phyloP scores from a whole-genome alignment of 148 eudicot genomes.

The Pouteria glomerata region DNA sequence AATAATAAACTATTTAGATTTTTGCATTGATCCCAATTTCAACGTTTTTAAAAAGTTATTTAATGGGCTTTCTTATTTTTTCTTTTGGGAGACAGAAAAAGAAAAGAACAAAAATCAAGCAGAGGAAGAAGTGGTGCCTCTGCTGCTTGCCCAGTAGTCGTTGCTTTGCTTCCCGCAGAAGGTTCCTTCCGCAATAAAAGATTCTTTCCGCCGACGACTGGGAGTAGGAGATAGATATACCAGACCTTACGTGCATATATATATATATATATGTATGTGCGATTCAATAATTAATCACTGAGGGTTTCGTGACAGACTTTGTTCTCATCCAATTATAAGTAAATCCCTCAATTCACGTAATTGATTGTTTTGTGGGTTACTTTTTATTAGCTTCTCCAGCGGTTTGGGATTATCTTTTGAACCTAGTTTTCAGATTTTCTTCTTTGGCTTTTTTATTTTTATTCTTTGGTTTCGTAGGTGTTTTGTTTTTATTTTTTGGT shows the following conservation, averaged over 20 bases:
- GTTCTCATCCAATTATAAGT: slow-evolving; percentile 9
- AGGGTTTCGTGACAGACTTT: slow-evolving; percentile 26
- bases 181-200: not conserved
- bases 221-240: not conserved
- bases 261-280: not conserved
- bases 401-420: slow-evolving; percentile 1
- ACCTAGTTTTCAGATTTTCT: not conserved
- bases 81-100: too few species aligned
- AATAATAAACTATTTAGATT: too few species aligned
- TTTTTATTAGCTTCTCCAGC: not conserved
- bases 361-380: not conserved
- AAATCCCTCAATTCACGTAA: slow-evolving; percentile 4
- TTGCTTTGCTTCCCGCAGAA: not conserved
- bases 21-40: too few species aligned
- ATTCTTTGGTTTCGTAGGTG: not conserved
- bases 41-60: too few species aligned
- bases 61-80: too few species aligned
- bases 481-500: not conserved
- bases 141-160: not conserved
- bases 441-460: not conserved
- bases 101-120: not conserved
- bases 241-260: not conserved
- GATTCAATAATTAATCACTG: not conserved
- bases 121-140: not conserved
- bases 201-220: not conserved